These are phyloP conservation scores for Hygrophorus pudorinus DNA, from an alignment of 768 basidiomycete species.

Conservation along the genomic window DNA sequence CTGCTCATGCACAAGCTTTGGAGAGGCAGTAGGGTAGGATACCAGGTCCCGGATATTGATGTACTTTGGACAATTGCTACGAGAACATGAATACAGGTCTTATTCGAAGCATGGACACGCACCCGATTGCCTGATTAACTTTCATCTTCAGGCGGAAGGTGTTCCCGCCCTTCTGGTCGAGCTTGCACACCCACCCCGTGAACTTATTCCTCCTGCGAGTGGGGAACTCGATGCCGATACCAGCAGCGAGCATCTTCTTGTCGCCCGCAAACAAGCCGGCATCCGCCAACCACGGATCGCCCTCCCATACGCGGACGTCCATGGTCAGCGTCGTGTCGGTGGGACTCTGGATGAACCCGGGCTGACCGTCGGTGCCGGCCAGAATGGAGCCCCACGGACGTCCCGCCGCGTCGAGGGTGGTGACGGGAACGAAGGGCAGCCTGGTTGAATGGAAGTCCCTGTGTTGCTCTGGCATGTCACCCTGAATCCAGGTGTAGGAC, in stretches of 20 bases:
- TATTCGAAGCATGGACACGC: slow-evolving; percentile 12
- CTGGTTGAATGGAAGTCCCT: slow-evolving; percentile 21
- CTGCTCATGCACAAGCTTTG: slow-evolving; percentile 26
- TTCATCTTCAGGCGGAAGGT: slow-evolving; percentile 27
- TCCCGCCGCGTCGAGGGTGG: slow-evolving; percentile 20
- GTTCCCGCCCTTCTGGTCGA: slow-evolving; percentile 17
- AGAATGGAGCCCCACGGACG: slow-evolving; percentile 24
- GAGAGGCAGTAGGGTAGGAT: slow-evolving; percentile 29
- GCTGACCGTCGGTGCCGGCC: slow-evolving; percentile 16
- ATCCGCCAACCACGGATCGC: slow-evolving; percentile 40
- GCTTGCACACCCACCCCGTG: slow-evolving; percentile 33
- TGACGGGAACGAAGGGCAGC: slow-evolving; percentile 21
- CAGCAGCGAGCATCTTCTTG: slow-evolving; percentile 32
- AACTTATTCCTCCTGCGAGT: slow-evolving; percentile 56
- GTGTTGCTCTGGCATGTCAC: slow-evolving; percentile 20
- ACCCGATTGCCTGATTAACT: slow-evolving; percentile 55
- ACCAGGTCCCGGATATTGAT: slow-evolving; percentile 46
- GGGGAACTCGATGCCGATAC: slow-evolving; percentile 49
- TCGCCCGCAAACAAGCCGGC: slow-evolving; percentile 13
- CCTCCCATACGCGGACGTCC: slow-evolving; percentile 18
- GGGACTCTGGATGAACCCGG: slow-evolving; percentile 20
- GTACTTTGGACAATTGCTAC: slow-evolving; percentile 63
- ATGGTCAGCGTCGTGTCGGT: slow-evolving; percentile 13
- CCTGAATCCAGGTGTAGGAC: slow-evolving; percentile 14
- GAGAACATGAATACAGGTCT: neutral